Evolutionary conservation across 441 rosid genomes (phyloP).

Genomic region (Aleurites moluccanus): DNA sequence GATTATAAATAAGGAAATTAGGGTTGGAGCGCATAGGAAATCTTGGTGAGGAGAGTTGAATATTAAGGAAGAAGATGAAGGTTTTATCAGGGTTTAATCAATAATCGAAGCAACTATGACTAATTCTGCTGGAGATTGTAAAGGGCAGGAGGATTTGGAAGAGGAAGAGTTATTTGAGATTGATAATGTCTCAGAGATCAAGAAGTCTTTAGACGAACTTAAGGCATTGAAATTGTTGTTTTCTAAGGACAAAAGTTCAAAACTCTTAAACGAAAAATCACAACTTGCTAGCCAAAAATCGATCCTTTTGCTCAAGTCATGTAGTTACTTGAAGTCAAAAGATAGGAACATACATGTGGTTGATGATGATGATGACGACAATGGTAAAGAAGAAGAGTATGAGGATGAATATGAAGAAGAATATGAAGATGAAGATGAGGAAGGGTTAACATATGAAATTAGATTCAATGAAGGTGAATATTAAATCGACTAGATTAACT

Average conservation of each 20-base stretch:
- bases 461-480: conserved; percentile 19
- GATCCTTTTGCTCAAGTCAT: background rate
- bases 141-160: background rate
- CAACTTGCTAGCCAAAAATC: background rate
- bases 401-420: background rate
- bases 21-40: background rate
- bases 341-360: background rate
- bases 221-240: conserved; percentile 8
- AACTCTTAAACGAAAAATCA: background rate
- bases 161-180: background rate
- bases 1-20: background rate
- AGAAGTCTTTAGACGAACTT: conserved; percentile 14
- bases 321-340: background rate
- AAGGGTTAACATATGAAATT: no score
- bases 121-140: conserved; percentile 5
- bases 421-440: background rate
- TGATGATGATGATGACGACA: background rate
- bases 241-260: background rate
- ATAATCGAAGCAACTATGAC: conserved; percentile 6
- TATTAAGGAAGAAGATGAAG: background rate
- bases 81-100: background rate
- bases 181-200: background rate
- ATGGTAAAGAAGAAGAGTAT: background rate
- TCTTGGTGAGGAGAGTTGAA: background rate
- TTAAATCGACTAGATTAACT: background rate